phyloP scores from a whole-genome alignment of 257 asterid species.

The Nyctanthes arbortristis region DNA sequence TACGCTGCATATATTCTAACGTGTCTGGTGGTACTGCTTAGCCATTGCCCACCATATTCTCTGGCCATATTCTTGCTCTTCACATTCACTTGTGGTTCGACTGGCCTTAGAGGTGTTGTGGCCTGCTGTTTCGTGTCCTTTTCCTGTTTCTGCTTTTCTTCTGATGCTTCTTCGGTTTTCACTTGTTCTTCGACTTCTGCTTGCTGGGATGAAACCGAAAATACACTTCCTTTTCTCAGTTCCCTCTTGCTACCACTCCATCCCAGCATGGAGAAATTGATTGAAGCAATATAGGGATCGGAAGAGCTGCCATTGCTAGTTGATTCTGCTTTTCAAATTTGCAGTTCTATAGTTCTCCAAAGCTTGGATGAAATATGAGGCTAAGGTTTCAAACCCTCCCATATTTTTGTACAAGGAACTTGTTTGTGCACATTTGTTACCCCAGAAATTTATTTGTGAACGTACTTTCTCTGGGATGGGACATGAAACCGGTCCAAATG shows the following conservation, averaged over 20 bases:
- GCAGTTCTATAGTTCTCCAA: not conserved
- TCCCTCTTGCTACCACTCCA: slow-evolving; percentile 39
- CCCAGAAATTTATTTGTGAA: not conserved
- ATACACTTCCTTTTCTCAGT: slow-evolving; percentile 28
- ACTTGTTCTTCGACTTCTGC: slow-evolving; percentile 40
- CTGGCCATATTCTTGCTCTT: slow-evolving; percentile 67
- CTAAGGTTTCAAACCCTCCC: not conserved
- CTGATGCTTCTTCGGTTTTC: slow-evolving; percentile 26
- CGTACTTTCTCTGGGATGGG: slow-evolving; percentile 1
- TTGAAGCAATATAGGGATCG: slow-evolving; percentile 53
- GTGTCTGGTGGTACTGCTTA: slow-evolving; percentile 77
- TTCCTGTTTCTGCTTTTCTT: slow-evolving; percentile 12
- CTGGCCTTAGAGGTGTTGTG: slow-evolving; percentile 55
- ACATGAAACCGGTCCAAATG: no score
- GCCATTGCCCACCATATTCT: slow-evolving; percentile 90
- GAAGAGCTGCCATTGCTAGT: slow-evolving; percentile 60
- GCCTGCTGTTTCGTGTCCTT: slow-evolving; percentile 24
- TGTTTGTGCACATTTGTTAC: not conserved
- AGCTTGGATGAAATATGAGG: not conserved
- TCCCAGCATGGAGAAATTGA: slow-evolving; percentile 53
- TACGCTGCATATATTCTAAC: slow-evolving; percentile 84
- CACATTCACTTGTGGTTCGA: slow-evolving; percentile 59
- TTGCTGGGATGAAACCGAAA: slow-evolving; percentile 54
- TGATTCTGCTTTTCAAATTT: not conserved
- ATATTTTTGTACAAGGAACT: not conserved